phyloP scores from a whole-genome alignment of 2,329 filamentous ascomycete species.

The Botrytis galanthina region DNA sequence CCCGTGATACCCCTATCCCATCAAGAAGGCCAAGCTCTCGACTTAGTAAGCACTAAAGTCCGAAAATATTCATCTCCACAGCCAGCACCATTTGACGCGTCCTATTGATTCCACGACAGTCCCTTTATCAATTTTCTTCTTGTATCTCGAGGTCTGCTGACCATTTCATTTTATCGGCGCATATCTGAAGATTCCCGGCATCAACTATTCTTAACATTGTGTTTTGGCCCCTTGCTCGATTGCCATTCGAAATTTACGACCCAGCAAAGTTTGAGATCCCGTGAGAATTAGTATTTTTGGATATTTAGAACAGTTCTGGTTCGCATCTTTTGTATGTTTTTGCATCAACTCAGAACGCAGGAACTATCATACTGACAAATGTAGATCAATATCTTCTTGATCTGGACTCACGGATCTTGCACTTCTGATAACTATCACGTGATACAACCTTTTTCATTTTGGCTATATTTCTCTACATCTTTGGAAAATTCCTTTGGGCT shows the following conservation, averaged over 20 bases:
- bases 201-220: neutral
- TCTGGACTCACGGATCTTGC: neutral
- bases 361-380: neutral
- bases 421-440: neutral
- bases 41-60: neutral
- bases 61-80: neutral
- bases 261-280: neutral
- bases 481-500: too few relatives aligned
- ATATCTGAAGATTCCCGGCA: neutral
- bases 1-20: conserved; percentile 6
- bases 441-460: neutral
- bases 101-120: neutral
- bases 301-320: neutral
- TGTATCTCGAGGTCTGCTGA: neutral
- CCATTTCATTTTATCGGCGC: too few relatives aligned
- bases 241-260: neutral
- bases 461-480: neutral
- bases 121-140: neutral
- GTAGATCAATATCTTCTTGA: neutral
- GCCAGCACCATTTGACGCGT: neutral
- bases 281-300: neutral
- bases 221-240: neutral
- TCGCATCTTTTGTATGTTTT: neutral
- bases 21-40: neutral
- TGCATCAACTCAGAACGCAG: too few relatives aligned